These are phyloP conservation scores for Calvatia gigantea DNA, from an alignment of 768 basidiomycete genomes.

Conservation along the genomic window DNA sequence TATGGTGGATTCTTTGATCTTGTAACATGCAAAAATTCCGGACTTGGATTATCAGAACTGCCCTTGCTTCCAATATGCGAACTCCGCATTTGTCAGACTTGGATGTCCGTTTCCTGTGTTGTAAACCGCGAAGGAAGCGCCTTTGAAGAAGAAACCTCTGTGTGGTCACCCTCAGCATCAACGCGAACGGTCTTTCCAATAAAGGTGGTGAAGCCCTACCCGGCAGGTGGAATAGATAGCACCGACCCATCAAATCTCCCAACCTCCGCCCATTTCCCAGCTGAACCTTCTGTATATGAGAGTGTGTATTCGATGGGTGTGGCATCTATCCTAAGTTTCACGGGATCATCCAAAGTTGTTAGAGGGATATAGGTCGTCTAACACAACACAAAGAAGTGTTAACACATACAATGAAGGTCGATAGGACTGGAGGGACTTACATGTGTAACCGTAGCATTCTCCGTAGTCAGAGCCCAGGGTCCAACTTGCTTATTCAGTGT, in stretches of 20 bases:
- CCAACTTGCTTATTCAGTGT: constrained; percentile 31
- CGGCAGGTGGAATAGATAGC: constrained; percentile 29
- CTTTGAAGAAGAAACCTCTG: constrained; percentile 37
- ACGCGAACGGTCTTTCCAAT: not conserved
- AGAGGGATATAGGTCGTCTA: constrained; percentile 21
- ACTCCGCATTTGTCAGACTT: constrained; percentile 30
- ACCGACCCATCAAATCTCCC: constrained; percentile 28
- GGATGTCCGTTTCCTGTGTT: constrained; percentile 36
- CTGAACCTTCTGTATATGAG: constrained; percentile 30
- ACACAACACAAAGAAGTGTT: not conserved
- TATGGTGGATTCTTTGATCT: no score
- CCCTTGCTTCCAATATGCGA: constrained; percentile 34
- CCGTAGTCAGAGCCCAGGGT: constrained; percentile 28
- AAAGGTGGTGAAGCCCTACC: constrained; percentile 21
- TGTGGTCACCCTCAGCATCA: not conserved
- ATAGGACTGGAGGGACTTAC: constrained; percentile 16
- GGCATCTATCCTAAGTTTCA: constrained; percentile 27
- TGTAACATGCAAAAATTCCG: no score
- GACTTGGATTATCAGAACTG: no score
- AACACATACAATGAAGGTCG: not conserved
- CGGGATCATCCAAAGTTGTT: constrained; percentile 19
- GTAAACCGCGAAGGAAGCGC: constrained; percentile 33
- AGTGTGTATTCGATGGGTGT: constrained; percentile 27
- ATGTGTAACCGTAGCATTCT: constrained; percentile 26
- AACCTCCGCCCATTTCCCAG: constrained; percentile 17